Conservation (phyloP, 176 grass and related monocot species). For the Cenchrus fungigraminus region DNA sequence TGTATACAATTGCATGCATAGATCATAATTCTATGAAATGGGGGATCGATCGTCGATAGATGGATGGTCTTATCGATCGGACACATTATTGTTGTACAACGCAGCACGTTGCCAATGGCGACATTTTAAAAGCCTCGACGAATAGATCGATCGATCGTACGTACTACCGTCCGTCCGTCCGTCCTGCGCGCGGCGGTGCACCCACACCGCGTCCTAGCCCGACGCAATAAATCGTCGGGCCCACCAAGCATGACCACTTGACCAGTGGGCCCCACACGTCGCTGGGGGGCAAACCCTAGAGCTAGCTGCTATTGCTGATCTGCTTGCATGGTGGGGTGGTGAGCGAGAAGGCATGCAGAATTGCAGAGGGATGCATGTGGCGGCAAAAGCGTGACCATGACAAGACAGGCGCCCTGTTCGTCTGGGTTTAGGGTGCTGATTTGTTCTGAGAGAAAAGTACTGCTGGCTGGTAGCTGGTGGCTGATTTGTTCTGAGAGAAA, state of each 20-base stretch:
- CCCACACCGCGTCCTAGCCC: slow-evolving; percentile 24
- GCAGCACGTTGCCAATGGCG: neutral
- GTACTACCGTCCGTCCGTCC: neutral
- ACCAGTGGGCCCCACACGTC: neutral
- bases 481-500: no score
- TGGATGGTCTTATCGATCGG: neutral
- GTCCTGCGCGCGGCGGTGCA: neutral
- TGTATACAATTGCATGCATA: no score
- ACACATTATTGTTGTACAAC: neutral
- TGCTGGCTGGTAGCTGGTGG: no score
- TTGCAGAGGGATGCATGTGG: slow-evolving; percentile 30
- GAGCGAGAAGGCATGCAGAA: neutral
- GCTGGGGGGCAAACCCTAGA: neutral
- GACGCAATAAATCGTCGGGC: slow-evolving; percentile 25
- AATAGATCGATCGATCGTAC: neutral
- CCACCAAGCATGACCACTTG: slow-evolving; percentile 9
- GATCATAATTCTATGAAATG: neutral
- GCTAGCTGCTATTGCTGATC: neutral
- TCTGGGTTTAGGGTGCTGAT: no score
- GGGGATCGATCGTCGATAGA: neutral
- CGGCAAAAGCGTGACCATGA: slow-evolving; percentile 48
- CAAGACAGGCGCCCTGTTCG: slow-evolving; percentile 39
- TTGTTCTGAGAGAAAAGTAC: no score
- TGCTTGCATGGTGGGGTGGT: neutral
- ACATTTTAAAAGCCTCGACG: neutral